Conservation (phyloP, 2,329 filamentous ascomycete genomes). For the Botryosphaeria dothidea region DNA sequence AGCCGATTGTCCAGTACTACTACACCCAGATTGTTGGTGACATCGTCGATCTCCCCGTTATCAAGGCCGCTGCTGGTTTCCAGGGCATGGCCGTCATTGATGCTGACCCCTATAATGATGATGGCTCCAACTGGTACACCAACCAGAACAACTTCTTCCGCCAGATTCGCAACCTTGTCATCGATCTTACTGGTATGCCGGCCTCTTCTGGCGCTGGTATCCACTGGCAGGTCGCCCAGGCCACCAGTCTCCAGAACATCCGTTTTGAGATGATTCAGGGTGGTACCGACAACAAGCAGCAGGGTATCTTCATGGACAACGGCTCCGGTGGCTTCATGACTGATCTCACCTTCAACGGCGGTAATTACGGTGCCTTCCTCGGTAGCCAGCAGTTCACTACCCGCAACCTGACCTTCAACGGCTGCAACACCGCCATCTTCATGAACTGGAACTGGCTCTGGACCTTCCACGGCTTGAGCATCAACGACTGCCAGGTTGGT, state of each 20-base stretch:
- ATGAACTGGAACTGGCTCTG: conserved; percentile 59
- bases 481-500: conserved; percentile 50
- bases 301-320: conserved; percentile 63
- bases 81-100: conserved; percentile 87
- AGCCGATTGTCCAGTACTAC: conserved; percentile 81
- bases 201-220: conserved; percentile 48
- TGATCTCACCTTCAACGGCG: conserved; percentile 62
- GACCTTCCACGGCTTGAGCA: conserved; percentile 48
- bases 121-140: conserved; percentile 51
- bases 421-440: conserved; percentile 51
- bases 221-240: conserved; percentile 70
- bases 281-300: conserved; percentile 49
- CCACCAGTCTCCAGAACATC: conserved; percentile 63
- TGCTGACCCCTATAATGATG: conserved; percentile 77
- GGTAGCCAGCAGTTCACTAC: conserved; percentile 66
- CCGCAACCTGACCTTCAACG: conserved; percentile 53
- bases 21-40: conserved; percentile 94
- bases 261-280: conserved; percentile 57
- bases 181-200: conserved; percentile 47
- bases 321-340: conserved; percentile 62
- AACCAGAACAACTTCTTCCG: conserved; percentile 60
- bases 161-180: conserved; percentile 55
- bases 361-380: conserved; percentile 59
- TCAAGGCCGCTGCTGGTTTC: conserved; percentile 68
- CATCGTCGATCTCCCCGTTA: conserved; percentile 66